phyloP scores from a whole-genome alignment of 768 basidiomycete genomes.

The Artomyces pyxidatus region DNA sequence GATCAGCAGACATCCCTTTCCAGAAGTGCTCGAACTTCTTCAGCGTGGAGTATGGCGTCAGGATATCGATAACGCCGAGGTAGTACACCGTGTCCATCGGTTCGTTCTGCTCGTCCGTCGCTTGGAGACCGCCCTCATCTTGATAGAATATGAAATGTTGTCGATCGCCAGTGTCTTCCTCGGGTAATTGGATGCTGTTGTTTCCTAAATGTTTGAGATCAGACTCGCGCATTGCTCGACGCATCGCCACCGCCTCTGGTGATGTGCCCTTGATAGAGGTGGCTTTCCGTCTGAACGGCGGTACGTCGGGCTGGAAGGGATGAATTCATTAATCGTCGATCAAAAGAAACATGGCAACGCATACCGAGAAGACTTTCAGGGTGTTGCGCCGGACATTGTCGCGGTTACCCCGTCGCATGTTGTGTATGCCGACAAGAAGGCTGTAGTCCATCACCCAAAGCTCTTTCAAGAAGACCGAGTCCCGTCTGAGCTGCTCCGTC shows the following conservation, averaged over 20 bases:
- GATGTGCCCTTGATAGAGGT: conserved; percentile 50
- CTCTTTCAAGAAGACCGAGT: conserved; percentile 75
- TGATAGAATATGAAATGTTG: conserved; percentile 89
- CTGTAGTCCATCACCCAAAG: conserved; percentile 96
- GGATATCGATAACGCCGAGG: conserved; percentile 92
- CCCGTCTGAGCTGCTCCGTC: conserved; percentile 84
- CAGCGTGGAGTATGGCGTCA: conserved; percentile 73
- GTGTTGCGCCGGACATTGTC: conserved; percentile 90
- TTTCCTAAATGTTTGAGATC: conserved; percentile 65
- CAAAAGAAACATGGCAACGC: conserved; percentile 22
- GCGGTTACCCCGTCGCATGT: conserved; percentile 80
- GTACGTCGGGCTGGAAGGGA: conserved; percentile 55
- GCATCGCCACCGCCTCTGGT: conserved; percentile 76
- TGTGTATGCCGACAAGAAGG: conserved; percentile 89
- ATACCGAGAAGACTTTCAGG: conserved; percentile 84
- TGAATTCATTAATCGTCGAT: not conserved
- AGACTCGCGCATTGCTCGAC: conserved; percentile 76
- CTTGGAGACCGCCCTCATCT: conserved; percentile 88
- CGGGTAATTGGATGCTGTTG: conserved; percentile 45
- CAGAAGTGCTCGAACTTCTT: conserved; percentile 88
- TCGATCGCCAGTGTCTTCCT: conserved; percentile 55
- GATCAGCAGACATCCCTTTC: conserved; percentile 83
- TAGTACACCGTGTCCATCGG: conserved; percentile 79
- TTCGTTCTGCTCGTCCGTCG: conserved; percentile 81
- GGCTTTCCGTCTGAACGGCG: conserved; percentile 51